Percentiles rank a stretch among this genome's conserved stretches.
Evolutionary conservation across 129 eudicot genomes (phyloP).

Genomic region (Tagetes patula): DNA sequence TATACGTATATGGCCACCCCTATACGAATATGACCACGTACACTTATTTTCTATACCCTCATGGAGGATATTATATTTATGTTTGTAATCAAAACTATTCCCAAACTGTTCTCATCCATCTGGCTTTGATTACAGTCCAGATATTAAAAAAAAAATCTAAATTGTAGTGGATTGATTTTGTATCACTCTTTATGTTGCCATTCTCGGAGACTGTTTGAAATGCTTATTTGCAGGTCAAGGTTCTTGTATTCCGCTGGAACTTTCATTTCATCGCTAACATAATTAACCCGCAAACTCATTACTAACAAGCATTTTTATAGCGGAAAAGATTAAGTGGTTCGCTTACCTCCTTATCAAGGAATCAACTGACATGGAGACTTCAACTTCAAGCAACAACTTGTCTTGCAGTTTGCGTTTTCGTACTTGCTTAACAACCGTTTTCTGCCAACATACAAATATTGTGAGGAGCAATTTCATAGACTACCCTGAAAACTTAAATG

Average conservation of each 20-base stretch:
- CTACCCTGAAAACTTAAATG: background rate
- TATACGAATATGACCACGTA: too few relatives aligned
- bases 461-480: background rate
- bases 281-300: conserved; percentile 4
- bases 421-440: conserved; percentile 51
- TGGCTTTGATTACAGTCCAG: background rate
- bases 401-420: conserved; percentile 49
- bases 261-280: conserved; percentile 57
- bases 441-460: conserved; percentile 37
- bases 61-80: too few relatives aligned
- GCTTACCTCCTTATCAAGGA: conserved; percentile 57
- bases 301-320: background rate
- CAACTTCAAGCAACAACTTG: conserved; percentile 52
- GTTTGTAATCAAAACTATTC: background rate
- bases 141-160: background rate
- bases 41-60: too few relatives aligned
- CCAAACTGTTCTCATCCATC: background rate
- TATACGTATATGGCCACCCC: too few relatives aligned
- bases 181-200: background rate
- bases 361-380: conserved; percentile 78
- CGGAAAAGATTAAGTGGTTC: background rate
- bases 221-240: conserved; percentile 48
- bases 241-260: conserved; percentile 59
- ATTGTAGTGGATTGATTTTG: background rate
- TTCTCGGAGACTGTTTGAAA: background rate